Evolutionary conservation across 495 filamentous ascomycete species (phyloP).

Genomic region (Corynascus novoguineensis): DNA sequence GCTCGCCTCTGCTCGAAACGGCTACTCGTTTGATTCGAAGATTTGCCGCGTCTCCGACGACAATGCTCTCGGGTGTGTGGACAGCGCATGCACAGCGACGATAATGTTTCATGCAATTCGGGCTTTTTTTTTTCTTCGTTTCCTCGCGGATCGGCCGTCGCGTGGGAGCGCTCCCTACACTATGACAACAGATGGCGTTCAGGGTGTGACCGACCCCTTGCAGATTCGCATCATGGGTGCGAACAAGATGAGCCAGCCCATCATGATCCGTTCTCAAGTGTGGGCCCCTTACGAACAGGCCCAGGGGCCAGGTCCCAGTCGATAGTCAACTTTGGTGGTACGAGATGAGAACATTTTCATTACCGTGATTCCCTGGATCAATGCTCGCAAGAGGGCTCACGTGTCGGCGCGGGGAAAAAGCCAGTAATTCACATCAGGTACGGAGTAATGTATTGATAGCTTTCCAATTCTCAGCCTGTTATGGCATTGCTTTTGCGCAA

Average conservation of each 20-base stretch:
- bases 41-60: neutral
- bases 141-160: neutral
- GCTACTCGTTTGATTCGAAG: neutral
- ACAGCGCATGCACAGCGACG: neutral
- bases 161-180: neutral
- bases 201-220: constrained; percentile 1
- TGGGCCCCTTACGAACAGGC: neutral
- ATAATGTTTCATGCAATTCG: neutral
- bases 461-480: neutral
- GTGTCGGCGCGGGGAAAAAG: too few relatives aligned
- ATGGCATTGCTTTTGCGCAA: neutral
- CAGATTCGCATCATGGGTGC: neutral
- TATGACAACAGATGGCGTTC: constrained; percentile 1
- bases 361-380: too few relatives aligned
- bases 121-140: neutral
- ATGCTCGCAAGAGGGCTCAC: too few relatives aligned
- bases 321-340: too few relatives aligned
- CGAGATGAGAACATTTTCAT: too few relatives aligned
- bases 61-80: neutral
- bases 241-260: too few relatives aligned
- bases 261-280: neutral
- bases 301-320: neutral
- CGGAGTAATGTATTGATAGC: neutral
- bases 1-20: neutral
- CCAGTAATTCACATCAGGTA: too few relatives aligned